Base-by-base conservation (phyloP, 768 basidiomycete species). In the Collybiopsis luxurians region DNA sequence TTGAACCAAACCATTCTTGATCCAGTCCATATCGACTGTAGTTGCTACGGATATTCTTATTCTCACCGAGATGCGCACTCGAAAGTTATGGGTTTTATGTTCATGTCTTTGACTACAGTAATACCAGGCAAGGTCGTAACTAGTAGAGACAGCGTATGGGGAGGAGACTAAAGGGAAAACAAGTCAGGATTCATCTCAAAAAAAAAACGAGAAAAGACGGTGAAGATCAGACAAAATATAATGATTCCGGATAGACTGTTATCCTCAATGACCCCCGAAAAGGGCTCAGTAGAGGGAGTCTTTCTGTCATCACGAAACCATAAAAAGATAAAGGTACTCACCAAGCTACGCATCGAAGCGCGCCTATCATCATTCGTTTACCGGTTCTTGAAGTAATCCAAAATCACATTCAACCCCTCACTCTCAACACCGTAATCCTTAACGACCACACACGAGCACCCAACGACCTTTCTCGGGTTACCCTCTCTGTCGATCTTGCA, bases 401-500 rank as follows among this genome's bases (percentile, higher is more conserved):
- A 76, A 69, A 95, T 84, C 69, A 96, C 94, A 71, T 95, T 89
- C 63, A 96, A 84, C 56, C 95, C 96, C 80, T 96, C 92, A 67
- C 86, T 89, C 80, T 98, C 96, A 56, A 84, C 81, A 67, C 96
- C 96, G 70, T 95, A 98, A 71, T 98, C 92, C 84, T 93, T 98
- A 65, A 99, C 95, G 61, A 98, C 96, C 66, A 98, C 96, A 67
- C 91, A 93, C 67, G 83, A 88, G 80, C 92, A 93, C 55, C 89
- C 88, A 53, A 95, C 92, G 68, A 98, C 79, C 82, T 98, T 98
- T 72, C 96, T 83, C 47, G 96, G 90, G 79, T 97, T 98, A 63
- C 96, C 96, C 79, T 98, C 96, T 68, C 93, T 87, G 79, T 99
- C 96, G 73, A 98, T 95, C 84, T 99, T 99, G 89, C 96, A 98